Conservation (phyloP, 495 filamentous ascomycete species). For the Talaromyces trachyspermus region DNA sequence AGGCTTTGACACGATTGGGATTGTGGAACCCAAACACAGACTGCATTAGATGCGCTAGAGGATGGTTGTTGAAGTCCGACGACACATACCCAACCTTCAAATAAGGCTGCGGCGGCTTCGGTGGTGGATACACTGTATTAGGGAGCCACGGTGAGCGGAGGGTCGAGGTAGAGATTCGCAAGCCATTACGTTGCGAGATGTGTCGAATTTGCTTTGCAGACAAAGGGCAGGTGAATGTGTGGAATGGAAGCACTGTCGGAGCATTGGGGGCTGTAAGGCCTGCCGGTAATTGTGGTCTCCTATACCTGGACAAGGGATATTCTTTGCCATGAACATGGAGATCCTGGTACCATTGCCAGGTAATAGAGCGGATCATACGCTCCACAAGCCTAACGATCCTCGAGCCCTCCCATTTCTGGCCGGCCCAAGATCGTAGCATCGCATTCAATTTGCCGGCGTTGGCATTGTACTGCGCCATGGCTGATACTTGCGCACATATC, state of each 20-base stretch:
- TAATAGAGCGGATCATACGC: conserved; percentile 65
- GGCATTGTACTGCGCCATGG: conserved; percentile 25
- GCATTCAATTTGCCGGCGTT: conserved; percentile 30
- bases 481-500: conserved; percentile 39
- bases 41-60: conserved; percentile 95
- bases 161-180: conserved; percentile 86
- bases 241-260: conserved; percentile 95
- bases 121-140: conserved; percentile 70
- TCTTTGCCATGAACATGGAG: conserved; percentile 58
- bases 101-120: conserved; percentile 69
- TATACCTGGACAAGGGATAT: conserved; percentile 54
- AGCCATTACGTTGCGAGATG: conserved; percentile 91
- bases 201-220: conserved; percentile 89
- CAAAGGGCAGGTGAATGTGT: conserved; percentile 93
- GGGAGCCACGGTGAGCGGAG: conserved; percentile 83
- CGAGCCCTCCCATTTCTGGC: conserved; percentile 79
- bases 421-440: conserved; percentile 61
- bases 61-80: conserved; percentile 99
- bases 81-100: conserved; percentile 94
- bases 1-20: conserved; percentile 63
- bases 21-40: conserved; percentile 95
- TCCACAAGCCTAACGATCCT: conserved; percentile 81
- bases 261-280: conserved; percentile 76
- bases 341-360: conserved; percentile 86
- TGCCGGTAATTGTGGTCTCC: conserved; percentile 67